Conservation (phyloP, 169 alveolate genomes). For the Plasmodium yoelii region DNA sequence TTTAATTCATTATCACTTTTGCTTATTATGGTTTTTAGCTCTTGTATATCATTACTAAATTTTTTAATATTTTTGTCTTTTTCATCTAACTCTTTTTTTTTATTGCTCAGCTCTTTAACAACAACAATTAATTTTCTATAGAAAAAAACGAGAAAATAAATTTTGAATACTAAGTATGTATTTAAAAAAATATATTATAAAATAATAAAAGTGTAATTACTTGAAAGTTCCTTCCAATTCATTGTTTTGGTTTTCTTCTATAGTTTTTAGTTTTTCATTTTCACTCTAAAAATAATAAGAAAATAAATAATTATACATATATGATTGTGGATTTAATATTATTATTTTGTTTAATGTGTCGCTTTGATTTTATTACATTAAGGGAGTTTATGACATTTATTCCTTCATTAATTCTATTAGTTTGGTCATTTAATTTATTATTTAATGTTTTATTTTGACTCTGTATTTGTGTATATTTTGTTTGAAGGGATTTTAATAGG, state of each 20-base stretch:
- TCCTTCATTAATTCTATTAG: slow-evolving; percentile 76
- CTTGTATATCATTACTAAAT: slow-evolving; percentile 72
- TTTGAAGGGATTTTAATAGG: slow-evolving; percentile 70
- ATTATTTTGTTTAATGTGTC: slow-evolving; percentile 3
- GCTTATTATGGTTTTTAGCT: slow-evolving; percentile 62
- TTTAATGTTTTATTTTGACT: slow-evolving; percentile 71
- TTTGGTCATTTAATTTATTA: slow-evolving; percentile 74
- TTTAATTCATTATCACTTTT: slow-evolving; percentile 74
- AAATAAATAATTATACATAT: slow-evolving; percentile 4
- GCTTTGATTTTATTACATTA: slow-evolving; percentile 44
- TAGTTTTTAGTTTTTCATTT: slow-evolving; percentile 75
- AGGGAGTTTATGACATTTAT: slow-evolving; percentile 73
- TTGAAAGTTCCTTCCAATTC: slow-evolving; percentile 77
- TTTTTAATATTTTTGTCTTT: slow-evolving; percentile 70
- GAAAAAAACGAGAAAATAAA: slow-evolving; percentile 24
- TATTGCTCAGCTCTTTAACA: slow-evolving; percentile 75
- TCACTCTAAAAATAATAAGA: slow-evolving; percentile 62
- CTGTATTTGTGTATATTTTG: slow-evolving; percentile 76
- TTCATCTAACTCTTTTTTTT: slow-evolving; percentile 72
- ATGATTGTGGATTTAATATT: slow-evolving; percentile 6
- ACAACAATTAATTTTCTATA: slow-evolving; percentile 77
- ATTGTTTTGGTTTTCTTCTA: slow-evolving; percentile 77
- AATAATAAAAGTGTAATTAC: slow-evolving; percentile 26
- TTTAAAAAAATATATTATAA: slow-evolving; percentile 1
- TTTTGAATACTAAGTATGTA: background rate